Evolutionary conservation across 371 early-diverging fungal species (phyloP).

Genomic region (Mucor plumbeus): DNA sequence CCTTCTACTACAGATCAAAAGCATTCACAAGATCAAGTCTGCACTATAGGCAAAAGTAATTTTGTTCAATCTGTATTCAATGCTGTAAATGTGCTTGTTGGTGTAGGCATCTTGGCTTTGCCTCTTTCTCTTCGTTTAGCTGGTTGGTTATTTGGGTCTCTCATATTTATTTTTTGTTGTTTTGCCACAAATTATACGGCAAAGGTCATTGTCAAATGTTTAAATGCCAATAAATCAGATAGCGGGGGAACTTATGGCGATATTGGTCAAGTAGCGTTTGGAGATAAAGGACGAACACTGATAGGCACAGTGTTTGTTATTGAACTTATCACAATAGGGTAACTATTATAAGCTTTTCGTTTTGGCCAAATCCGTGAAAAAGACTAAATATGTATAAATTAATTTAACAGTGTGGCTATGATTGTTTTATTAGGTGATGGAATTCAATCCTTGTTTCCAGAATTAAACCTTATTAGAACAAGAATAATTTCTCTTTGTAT

Average conservation of each 20-base stretch:
- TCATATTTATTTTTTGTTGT: slow-evolving; percentile 54
- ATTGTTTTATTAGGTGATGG: slow-evolving; percentile 45
- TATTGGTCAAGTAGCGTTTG: slow-evolving; percentile 69
- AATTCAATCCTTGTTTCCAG: slow-evolving; percentile 35
- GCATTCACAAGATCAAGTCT: slow-evolving; percentile 12
- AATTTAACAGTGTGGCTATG: slow-evolving; percentile 36
- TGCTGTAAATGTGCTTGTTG: slow-evolving; percentile 66
- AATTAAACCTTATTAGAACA: slow-evolving; percentile 20
- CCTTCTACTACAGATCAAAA: background rate
- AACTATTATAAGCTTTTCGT: background rate
- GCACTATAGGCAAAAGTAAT: slow-evolving; percentile 13
- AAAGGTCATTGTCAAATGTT: slow-evolving; percentile 58
- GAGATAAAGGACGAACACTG: slow-evolving; percentile 49
- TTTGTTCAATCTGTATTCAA: slow-evolving; percentile 60
- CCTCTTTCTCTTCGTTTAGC: slow-evolving; percentile 39
- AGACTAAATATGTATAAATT: slow-evolving; percentile 1
- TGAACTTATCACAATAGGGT: slow-evolving; percentile 66
- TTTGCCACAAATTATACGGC: slow-evolving; percentile 61
- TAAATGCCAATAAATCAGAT: slow-evolving; percentile 36
- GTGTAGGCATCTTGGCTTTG: slow-evolving; percentile 58
- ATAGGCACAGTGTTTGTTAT: slow-evolving; percentile 59
- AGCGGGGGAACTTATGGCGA: slow-evolving; percentile 61
- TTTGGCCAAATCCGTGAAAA: background rate
- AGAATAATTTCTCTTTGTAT: slow-evolving; percentile 22
- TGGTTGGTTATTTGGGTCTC: slow-evolving; percentile 61